phyloP scores from a whole-genome alignment of 129 eudicot genomes.

The Apium graveolens region DNA sequence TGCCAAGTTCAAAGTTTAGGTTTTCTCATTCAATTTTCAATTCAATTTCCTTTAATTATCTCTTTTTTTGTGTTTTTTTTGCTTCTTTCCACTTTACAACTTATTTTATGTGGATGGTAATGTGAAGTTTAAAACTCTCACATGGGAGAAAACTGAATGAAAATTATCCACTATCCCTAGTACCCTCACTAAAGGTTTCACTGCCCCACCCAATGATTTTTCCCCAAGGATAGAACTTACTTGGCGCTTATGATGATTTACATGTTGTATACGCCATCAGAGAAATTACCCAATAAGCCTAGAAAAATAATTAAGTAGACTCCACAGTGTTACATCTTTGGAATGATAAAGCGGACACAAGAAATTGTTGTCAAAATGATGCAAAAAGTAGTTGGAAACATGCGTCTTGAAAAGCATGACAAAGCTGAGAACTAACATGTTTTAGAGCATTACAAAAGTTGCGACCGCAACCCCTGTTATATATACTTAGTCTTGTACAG shows the following conservation, averaged over 20 bases:
- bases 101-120: background rate
- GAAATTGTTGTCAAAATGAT: background rate
- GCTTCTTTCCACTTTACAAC: background rate
- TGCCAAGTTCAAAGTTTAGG: background rate
- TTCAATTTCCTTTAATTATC: background rate
- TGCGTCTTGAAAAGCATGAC: background rate
- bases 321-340: background rate
- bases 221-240: background rate
- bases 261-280: background rate
- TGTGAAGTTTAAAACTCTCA: background rate
- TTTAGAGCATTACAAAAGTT: background rate
- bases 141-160: background rate
- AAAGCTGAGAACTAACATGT: background rate
- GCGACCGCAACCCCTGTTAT: background rate
- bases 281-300: background rate
- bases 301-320: background rate
- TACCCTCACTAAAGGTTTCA: background rate
- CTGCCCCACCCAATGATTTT: background rate
- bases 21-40: background rate
- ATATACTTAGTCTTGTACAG: background rate
- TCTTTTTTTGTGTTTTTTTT: background rate
- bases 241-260: background rate
- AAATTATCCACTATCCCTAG: background rate
- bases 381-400: background rate
- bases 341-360: background rate